Percentiles rank a stretch among this genome's conserved stretches.
Evolutionary conservation across 2,329 filamentous ascomycete species (phyloP).

Genomic region (Colletotrichum sp.): DNA sequence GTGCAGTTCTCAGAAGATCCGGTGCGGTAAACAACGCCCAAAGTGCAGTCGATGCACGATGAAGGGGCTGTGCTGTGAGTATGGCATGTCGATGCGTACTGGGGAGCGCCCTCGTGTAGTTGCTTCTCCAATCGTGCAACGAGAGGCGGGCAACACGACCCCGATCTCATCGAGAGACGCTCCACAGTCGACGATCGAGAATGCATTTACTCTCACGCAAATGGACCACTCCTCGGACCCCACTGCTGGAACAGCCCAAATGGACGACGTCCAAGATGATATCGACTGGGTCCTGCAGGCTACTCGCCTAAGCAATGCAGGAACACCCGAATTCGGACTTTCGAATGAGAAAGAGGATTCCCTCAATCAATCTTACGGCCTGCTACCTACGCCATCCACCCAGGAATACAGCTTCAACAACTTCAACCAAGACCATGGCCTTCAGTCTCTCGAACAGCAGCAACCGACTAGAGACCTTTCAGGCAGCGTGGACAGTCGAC

Average conservation of each 20-base stretch:
- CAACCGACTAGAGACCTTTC: background rate
- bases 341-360: background rate
- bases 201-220: background rate
- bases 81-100: conserved; percentile 4
- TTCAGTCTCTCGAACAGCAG: background rate
- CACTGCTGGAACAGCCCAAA: background rate
- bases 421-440: background rate
- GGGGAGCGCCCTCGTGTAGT: background rate
- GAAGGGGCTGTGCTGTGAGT: background rate
- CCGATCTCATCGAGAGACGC: background rate
- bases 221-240: background rate
- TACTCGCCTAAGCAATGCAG: background rate
- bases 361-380: background rate
- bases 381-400: background rate
- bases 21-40: background rate
- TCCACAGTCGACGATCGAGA: background rate
- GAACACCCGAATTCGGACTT: background rate
- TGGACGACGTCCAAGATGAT: background rate
- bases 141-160: background rate
- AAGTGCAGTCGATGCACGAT: background rate
- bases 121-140: background rate
- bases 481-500: background rate
- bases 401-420: background rate
- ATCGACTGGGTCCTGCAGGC: background rate
- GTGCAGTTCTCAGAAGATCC: conserved; percentile 5